Percentiles rank a stretch among this genome's conserved stretches.
Evolutionary conservation across 768 basidiomycete genomes (phyloP).

Genomic region (Suillus variegatus): DNA sequence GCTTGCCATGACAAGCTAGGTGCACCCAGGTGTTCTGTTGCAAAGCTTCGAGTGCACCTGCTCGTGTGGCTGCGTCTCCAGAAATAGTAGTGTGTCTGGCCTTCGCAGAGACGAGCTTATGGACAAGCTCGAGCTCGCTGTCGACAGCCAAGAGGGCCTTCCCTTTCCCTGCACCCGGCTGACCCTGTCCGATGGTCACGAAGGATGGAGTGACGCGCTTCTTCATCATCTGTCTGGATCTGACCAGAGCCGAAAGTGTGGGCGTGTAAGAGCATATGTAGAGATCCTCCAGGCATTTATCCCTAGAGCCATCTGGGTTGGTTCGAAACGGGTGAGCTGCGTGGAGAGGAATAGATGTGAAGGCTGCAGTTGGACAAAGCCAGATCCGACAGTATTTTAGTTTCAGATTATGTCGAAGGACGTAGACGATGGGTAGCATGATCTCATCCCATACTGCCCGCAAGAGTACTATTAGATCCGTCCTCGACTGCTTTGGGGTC

Average conservation of each 20-base stretch:
- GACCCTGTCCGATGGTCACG: not conserved
- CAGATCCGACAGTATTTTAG: not conserved
- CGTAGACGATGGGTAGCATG: not conserved
- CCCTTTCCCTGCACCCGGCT: not conserved
- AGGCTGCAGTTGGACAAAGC: not conserved
- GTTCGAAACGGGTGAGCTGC: not conserved
- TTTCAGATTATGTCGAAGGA: not conserved
- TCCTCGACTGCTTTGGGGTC: not conserved
- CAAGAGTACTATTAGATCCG: not conserved
- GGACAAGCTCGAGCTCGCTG: not conserved
- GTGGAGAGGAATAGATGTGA: too few species aligned
- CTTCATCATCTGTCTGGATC: not conserved
- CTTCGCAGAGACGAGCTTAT: not conserved
- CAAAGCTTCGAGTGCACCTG: conserved; percentile 1
- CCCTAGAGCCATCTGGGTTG: not conserved
- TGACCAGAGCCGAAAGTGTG: not conserved
- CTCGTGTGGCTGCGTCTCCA: not conserved
- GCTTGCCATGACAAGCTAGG: conserved; percentile 42
- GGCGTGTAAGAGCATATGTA: not conserved
- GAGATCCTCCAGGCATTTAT: not conserved
- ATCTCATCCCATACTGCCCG: not conserved
- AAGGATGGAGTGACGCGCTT: not conserved
- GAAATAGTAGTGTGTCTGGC: not conserved
- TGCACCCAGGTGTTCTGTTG: conserved; percentile 21
- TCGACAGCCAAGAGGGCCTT: not conserved